phyloP scores from a whole-genome alignment of 2,329 filamentous ascomycete species.

The Cladophialophora yegresii region DNA sequence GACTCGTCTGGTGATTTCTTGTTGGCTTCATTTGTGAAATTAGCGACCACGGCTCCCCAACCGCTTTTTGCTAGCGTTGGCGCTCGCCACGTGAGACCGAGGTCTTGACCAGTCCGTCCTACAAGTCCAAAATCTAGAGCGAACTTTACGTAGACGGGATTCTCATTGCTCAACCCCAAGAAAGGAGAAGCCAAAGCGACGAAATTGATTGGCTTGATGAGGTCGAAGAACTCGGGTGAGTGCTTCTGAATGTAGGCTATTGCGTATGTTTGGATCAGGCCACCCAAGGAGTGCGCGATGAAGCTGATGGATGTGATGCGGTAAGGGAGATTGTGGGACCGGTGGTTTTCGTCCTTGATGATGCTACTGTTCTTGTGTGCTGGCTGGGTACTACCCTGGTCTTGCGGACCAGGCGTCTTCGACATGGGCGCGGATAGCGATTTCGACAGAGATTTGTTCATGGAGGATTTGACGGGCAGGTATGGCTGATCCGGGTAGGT shows the following conservation, averaged over 20 bases:
- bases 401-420: conserved; percentile 6
- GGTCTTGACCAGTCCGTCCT: conserved; percentile 91
- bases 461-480: conserved; percentile 64
- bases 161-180: conserved; percentile 89
- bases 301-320: conserved; percentile 80
- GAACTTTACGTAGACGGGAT: conserved; percentile 95
- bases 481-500: conserved; percentile 94
- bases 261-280: conserved; percentile 82
- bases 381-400: conserved; percentile 38
- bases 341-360: conserved; percentile 53
- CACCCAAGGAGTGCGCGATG: conserved; percentile 86
- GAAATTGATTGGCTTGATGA: conserved; percentile 86
- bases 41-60: conserved; percentile 78
- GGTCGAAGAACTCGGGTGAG: conserved; percentile 76
- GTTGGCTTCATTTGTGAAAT: conserved; percentile 49
- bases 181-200: conserved; percentile 87
- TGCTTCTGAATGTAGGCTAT: conserved; percentile 83
- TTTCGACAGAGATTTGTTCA: conserved; percentile 52
- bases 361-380: conserved; percentile 63
- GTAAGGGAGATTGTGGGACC: conserved; percentile 54
- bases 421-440: conserved; percentile 50
- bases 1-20: conserved; percentile 65
- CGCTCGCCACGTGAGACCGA: conserved; percentile 86
- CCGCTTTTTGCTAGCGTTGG: conserved; percentile 68
- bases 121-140: conserved; percentile 94